Conservation (phyloP, 2,329 filamentous ascomycete genomes). For the Aspergillus cejpii region DNA sequence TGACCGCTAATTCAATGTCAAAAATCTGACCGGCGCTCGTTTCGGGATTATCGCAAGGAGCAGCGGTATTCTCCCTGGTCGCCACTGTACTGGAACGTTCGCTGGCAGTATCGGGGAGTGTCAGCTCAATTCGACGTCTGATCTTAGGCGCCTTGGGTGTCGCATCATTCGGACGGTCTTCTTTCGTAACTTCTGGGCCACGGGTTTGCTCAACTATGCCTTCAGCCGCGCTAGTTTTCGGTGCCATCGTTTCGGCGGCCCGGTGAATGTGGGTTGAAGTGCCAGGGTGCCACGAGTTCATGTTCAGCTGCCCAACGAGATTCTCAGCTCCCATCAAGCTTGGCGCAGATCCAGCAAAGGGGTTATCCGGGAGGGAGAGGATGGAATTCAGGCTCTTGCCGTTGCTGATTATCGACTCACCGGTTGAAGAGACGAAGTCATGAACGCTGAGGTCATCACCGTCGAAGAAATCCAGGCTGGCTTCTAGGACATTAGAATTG, state of each 20-base stretch:
- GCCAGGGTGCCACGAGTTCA: conserved; percentile 40
- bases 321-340: conserved; percentile 46
- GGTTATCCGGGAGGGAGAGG: conserved; percentile 32
- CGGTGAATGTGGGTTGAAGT: conserved; percentile 26
- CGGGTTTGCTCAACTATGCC: conserved; percentile 15
- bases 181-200: conserved; percentile 9
- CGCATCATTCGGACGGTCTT: conserved; percentile 18
- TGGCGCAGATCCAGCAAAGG: conserved; percentile 36
- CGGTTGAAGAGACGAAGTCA: conserved; percentile 36
- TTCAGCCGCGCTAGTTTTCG: conserved; percentile 27
- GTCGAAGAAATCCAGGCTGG: conserved; percentile 25
- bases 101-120: conserved; percentile 35
- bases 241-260: conserved; percentile 28
- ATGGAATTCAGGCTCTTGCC: conserved; percentile 34
- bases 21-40: conserved; percentile 15
- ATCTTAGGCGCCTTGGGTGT: conserved; percentile 31
- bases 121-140: conserved; percentile 35
- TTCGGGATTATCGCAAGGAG: conserved; percentile 4
- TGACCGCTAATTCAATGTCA: conserved; percentile 36
- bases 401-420: conserved; percentile 36
- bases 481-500: conserved; percentile 46
- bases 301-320: conserved; percentile 43
- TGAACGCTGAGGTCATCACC: conserved; percentile 33
- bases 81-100: conserved; percentile 27
- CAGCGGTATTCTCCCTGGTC: conserved; percentile 10